These are phyloP conservation scores for Microbotryum lychnidis-dioicae DNA, from an alignment of 1,284 basidiomycete species.

Conservation along the genomic window DNA sequence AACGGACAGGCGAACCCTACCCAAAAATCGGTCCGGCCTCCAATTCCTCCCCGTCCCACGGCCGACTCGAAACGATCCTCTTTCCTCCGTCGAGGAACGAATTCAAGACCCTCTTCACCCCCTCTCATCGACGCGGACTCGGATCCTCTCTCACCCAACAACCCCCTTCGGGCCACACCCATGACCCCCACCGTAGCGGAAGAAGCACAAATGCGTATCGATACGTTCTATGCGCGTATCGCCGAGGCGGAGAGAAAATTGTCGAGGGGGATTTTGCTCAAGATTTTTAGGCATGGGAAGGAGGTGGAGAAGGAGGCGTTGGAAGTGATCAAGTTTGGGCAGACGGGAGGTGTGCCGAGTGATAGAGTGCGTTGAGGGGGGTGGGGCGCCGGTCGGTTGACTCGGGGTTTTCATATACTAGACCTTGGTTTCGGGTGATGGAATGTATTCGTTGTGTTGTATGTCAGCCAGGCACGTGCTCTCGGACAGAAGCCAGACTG, in stretches of 20 bases:
- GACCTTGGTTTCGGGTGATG: too few relatives aligned
- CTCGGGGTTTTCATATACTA: too few relatives aligned
- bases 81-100: not conserved
- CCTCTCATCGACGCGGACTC: conserved; percentile 8
- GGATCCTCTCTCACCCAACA: conserved; percentile 35
- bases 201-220: conserved; percentile 13
- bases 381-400: too few relatives aligned
- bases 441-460: too few relatives aligned
- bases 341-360: too few relatives aligned
- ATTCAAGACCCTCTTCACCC: not conserved
- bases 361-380: too few relatives aligned
- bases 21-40: not conserved
- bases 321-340: not conserved
- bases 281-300: conserved; percentile 31
- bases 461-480: too few relatives aligned
- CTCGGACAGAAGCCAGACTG: too few relatives aligned
- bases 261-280: conserved; percentile 21
- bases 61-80: not conserved
- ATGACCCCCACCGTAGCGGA: conserved; percentile 1
- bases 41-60: not conserved
- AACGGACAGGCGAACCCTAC: not conserved
- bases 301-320: conserved; percentile 12
- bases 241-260: conserved; percentile 18
- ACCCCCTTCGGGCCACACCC: conserved; percentile 27
- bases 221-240: conserved; percentile 26